Evolutionary conservation across 2,329 filamentous ascomycete genomes (phyloP), one percentile per base, ranked within the genome.

Genomic region (Macrophomina tecta): DNA sequence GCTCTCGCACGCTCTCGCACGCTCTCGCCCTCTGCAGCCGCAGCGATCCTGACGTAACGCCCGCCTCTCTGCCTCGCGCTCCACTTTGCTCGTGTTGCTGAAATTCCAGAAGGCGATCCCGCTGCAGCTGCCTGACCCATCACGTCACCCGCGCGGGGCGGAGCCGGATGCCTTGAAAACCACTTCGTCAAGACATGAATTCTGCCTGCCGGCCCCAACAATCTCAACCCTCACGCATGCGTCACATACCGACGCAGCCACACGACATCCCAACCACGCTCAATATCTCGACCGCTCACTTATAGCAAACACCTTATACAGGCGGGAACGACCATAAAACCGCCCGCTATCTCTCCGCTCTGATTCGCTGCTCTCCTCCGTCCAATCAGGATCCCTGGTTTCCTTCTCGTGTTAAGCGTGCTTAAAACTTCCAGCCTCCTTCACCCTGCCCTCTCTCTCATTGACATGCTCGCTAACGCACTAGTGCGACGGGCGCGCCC

Each of bases 141-240:
- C 56, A 61, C 56, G 56, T 61, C 56, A 61, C 56, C 36, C 38
- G 56, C 23, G 16, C 55, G 56, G 12, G 16, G 40, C 56, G 42
- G 42, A 48, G 56, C 56, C 58, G 45, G 42, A 23, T 62, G 58
- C 58, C 58, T 38, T 62, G 58, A n/a, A 62, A 62, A 38, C 58
- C 23, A 62, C 52, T 23, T 38, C 34, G 32, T 40, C 32, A 18
- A 18, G 34, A 55, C 34, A 11, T 18, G 52, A 40, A 36, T 36
- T 7, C 38, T 23, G 38, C 46, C 49, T 30, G 23, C 49, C 6
- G 14, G 16, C 42, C 42, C 11, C 42, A 45, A 45, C 42, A 45
- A 45, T 34, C 23, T 14, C 28, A 4, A 16, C 36, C 58, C 38
- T 8, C 42, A 9, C n/a, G 42, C 42, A 18, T 48, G 58, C 38